phyloP scores from a whole-genome alignment of 345 rosid genomes.

The Durio zibethinus region DNA sequence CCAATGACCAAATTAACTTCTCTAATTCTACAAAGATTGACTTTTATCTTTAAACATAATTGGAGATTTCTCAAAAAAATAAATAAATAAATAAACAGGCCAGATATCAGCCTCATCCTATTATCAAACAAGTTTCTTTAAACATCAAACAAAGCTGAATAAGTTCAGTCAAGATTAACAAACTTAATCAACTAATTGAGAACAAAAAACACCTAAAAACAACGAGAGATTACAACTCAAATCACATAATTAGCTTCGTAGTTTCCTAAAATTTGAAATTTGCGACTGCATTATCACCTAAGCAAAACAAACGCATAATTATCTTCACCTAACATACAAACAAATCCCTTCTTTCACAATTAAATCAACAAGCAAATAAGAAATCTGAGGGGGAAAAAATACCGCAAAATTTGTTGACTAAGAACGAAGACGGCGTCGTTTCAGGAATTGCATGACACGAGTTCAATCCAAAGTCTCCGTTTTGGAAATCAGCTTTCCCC shows the following conservation, averaged over 20 bases:
- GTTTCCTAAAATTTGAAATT: neutral
- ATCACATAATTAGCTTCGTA: neutral
- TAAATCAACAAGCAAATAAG: neutral
- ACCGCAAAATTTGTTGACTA: constrained; percentile 3
- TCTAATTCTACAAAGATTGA: neutral
- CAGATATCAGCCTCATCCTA: neutral
- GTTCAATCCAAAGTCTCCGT: constrained; percentile 2
- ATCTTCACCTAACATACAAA: neutral
- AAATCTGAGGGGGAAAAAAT: neutral
- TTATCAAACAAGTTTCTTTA: neutral
- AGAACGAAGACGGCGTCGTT: neutral
- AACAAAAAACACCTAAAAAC: neutral
- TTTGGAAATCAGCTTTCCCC: neutral
- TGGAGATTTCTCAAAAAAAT: neutral
- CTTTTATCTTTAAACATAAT: neutral
- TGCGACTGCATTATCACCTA: neutral
- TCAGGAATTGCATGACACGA: neutral
- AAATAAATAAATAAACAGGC: too few relatives aligned
- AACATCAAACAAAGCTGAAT: neutral
- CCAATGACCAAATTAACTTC: neutral
- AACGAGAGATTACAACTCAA: neutral
- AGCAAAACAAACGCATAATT: neutral
- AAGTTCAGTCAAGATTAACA: neutral
- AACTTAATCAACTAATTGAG: neutral
- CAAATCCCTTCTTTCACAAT: neutral